Conservation (phyloP, 768 basidiomycete genomes). For the Termitomyces sp. region DNA sequence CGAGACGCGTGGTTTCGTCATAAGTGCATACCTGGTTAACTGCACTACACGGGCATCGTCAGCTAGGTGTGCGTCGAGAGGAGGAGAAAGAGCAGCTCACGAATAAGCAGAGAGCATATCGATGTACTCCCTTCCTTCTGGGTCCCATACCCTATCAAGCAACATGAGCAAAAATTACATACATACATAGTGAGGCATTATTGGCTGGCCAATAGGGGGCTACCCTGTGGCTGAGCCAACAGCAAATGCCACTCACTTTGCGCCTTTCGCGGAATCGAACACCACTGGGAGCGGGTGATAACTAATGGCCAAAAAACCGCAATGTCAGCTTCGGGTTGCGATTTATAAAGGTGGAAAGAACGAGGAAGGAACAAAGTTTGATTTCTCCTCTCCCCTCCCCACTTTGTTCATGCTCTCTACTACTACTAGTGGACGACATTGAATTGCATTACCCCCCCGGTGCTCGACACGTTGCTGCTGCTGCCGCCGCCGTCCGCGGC, state of each 20-base stretch:
- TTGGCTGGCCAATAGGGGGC: conserved; percentile 15
- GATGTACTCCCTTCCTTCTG: conserved; percentile 92
- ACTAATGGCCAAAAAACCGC: conserved; percentile 54
- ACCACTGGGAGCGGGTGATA: conserved; percentile 96
- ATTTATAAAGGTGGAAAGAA: conserved; percentile 18
- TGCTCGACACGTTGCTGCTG: conserved; percentile 9
- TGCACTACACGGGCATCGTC: conserved; percentile 40
- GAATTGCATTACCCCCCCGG: background rate
- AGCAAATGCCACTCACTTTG: conserved; percentile 64
- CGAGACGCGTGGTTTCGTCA: background rate
- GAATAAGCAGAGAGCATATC: conserved; percentile 99
- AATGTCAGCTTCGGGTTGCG: conserved; percentile 26
- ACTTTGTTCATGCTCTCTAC: no score
- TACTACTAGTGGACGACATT: background rate
- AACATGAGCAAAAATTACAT: conserved; percentile 11
- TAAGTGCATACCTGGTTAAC: conserved; percentile 69
- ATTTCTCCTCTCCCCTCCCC: background rate
- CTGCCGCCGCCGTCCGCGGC: conserved; percentile 6
- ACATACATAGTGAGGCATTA: no score
- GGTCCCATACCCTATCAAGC: conserved; percentile 75
- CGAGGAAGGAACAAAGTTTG: conserved; percentile 15
- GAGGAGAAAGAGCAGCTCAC: conserved; percentile 38
- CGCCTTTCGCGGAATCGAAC: conserved; percentile 86
- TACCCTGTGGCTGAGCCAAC: conserved; percentile 11
- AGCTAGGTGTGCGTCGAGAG: background rate